These are phyloP conservation scores for Saturnispora bothae DNA, from an alignment of 805 yeast genomes.

Conservation along the genomic window DNA sequence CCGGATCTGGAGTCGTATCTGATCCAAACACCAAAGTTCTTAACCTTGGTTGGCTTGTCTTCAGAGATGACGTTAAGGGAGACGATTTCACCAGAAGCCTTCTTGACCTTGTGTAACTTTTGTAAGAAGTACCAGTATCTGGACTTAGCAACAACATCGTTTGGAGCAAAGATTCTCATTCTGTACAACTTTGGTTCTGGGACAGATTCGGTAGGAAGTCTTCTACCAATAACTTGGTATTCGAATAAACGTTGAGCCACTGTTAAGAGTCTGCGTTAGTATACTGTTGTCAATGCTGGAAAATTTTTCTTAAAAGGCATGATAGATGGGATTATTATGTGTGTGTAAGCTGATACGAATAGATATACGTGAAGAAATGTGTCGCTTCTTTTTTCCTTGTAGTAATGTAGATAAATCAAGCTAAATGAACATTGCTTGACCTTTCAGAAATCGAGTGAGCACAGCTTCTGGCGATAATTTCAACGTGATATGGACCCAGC, in stretches of 20 bases:
- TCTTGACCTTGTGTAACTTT: slow-evolving; percentile 98
- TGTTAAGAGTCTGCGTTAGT: slow-evolving; percentile 15
- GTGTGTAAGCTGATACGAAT: no score
- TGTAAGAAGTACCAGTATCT: slow-evolving; percentile 99
- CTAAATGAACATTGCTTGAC: no score
- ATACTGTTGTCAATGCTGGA: background rate
- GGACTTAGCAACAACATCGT: slow-evolving; percentile 98
- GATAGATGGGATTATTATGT: no score
- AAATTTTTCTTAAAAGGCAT: no score
- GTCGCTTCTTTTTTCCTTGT: no score
- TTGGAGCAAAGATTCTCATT: slow-evolving; percentile 99
- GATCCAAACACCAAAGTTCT: slow-evolving; percentile 99
- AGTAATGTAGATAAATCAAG: no score
- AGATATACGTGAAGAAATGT: no score
- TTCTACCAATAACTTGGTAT: slow-evolving; percentile 99
- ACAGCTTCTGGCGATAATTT: no score
- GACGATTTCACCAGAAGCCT: slow-evolving; percentile 98
- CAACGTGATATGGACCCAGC: no score
- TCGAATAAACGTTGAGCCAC: slow-evolving; percentile 92
- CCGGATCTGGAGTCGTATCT: slow-evolving; percentile 99
- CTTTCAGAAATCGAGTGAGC: no score
- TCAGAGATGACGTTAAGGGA: slow-evolving; percentile 85
- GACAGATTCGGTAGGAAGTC: slow-evolving; percentile 96
- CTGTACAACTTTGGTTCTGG: slow-evolving; percentile 99
- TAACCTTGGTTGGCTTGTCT: slow-evolving; percentile 96